Evolutionary conservation across 306 rosid genomes (phyloP).

Genomic region (Rosa chinensis): DNA sequence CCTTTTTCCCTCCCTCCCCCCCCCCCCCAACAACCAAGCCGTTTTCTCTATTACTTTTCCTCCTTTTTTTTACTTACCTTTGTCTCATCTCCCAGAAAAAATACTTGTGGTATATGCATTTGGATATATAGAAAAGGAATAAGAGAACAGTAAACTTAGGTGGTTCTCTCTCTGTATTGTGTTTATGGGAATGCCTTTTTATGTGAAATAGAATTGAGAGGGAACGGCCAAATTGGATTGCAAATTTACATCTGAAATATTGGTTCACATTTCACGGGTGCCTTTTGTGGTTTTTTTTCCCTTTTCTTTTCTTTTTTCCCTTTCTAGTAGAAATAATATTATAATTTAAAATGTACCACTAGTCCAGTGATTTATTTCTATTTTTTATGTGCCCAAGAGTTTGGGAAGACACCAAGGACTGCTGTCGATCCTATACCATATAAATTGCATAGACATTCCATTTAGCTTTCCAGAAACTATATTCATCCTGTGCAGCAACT

Average conservation of each 20-base stretch:
- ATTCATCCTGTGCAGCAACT: no score
- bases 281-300: not conserved
- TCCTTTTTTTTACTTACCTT: not conserved
- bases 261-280: not conserved
- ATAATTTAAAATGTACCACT: not conserved
- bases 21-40: not conserved
- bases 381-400: not conserved
- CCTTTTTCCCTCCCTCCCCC: not conserved
- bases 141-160: not conserved
- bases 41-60: not conserved
- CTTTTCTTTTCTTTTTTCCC: not conserved
- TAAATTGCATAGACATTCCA: no score
- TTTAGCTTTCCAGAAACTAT: no score
- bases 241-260: not conserved
- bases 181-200: not conserved
- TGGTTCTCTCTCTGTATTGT: not conserved
- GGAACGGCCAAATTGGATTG: not conserved
- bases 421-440: no score
- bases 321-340: not conserved
- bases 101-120: conserved; percentile 12
- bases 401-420: no score
- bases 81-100: conserved; percentile 7
- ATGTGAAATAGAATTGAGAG: not conserved
- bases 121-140: conserved; percentile 25
- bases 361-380: not conserved